Base-by-base conservation (phyloP, 805 yeast genomes). In the Blastobotrys chiropterorum region DNA sequence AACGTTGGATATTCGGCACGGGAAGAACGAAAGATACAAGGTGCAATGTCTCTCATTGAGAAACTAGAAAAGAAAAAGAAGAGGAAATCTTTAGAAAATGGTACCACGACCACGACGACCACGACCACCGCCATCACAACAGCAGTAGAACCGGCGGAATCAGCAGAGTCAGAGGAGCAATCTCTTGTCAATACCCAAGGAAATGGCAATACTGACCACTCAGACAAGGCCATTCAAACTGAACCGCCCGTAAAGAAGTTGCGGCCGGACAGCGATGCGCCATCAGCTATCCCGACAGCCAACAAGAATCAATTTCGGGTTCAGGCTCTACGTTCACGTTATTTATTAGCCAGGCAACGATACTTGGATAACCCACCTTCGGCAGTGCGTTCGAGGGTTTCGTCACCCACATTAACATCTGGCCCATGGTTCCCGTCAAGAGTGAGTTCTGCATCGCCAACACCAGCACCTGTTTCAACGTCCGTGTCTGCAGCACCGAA, bases 1-100 rank as follows among this genome's bases (percentile, higher is more conserved):
- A 52, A 48, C 19, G 21, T 53, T 46, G 49, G 44, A 14, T 57
- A 57, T 31, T 62, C 65, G 38, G 57, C 62, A 11, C 54, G 66
- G 6, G 66, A 62, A 43, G 64, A 61, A 38, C 58, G 64, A 7
- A 62, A 62, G 47, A 48, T 62, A 8, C 59, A 54, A 39, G 62
- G 56, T 1, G 53, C 64, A 5, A 52, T 62, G 52, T 54, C 53
- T 1, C 48, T 60, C 38, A 58, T 62, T 19, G 61, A 61, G 20
- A 54, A 53, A 40, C 43, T 54, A 48, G 62, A 59, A 20, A 44
- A 42, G 40, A 44, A 46, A n/a, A 41, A 40, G 8, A 45, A 46
- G 15, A 41, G 42, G 47, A 13, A n/a, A n/a, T n/a, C n/a, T n/a
- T n/a, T n/a, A n/a, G n/a, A n/a, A n/a, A n/a, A n/a, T n/a, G n/a